These are phyloP conservation scores for Calonectria crousiana DNA, from an alignment of 2,329 filamentous ascomycete genomes.

Conservation along the genomic window DNA sequence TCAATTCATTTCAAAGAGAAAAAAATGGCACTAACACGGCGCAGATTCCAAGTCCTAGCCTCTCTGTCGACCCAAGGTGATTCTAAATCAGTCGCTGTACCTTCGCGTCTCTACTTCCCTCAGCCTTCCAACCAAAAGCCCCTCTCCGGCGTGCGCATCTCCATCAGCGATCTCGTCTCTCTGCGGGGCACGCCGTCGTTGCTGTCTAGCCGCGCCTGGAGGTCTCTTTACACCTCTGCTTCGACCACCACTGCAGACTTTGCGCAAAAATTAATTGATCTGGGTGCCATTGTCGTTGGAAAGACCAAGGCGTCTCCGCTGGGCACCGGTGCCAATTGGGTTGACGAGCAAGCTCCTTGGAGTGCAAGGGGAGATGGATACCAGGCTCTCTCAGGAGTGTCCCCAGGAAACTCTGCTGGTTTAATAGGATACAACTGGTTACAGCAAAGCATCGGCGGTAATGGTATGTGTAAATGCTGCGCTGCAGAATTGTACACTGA, in stretches of 20 bases:
- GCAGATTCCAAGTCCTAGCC: constrained; percentile 48
- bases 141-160: constrained; percentile 52
- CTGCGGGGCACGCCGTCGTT: constrained; percentile 65
- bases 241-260: constrained; percentile 59
- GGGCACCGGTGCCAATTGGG: constrained; percentile 57
- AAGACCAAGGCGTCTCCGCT: constrained; percentile 66
- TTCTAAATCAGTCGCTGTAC: constrained; percentile 51
- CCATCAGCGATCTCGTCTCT: constrained; percentile 50
- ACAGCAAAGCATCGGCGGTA: constrained; percentile 50
- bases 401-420: constrained; percentile 50
- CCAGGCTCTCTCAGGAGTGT: constrained; percentile 49
- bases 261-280: constrained; percentile 67
- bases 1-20: not conserved
- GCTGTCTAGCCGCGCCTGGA: constrained; percentile 70
- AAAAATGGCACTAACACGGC: constrained; percentile 25
- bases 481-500: constrained; percentile 29
- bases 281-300: constrained; percentile 68
- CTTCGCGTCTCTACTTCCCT: constrained; percentile 52
- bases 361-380: constrained; percentile 63
- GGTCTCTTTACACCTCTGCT: constrained; percentile 61
- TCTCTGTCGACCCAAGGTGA: constrained; percentile 42
- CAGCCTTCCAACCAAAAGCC: constrained; percentile 46
- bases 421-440: constrained; percentile 58
- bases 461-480: constrained; percentile 44
- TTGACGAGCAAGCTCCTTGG: constrained; percentile 55